A percentile compares a stretch with the other conserved stretches of the same genome.
phyloP scores from a whole-genome alignment of 2,329 filamentous ascomycete species.

The Fusarium clavum region DNA sequence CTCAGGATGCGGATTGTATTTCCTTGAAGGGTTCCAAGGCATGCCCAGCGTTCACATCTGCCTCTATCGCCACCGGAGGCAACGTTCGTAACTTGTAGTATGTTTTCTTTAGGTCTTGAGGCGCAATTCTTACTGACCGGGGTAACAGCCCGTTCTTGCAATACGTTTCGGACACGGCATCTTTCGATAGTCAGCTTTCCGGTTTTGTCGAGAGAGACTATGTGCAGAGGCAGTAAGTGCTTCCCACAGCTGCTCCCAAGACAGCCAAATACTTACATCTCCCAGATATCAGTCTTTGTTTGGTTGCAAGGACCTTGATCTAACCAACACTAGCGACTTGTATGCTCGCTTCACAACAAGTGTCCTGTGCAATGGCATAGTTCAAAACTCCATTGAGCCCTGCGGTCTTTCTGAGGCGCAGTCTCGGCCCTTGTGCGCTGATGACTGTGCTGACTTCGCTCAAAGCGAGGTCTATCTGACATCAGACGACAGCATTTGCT shows the following conservation, averaged over 20 bases:
- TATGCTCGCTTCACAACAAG: slow-evolving; percentile 96
- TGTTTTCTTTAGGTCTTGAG: slow-evolving; percentile 47
- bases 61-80: slow-evolving; percentile 75
- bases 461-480: slow-evolving; percentile 89
- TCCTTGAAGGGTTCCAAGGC: slow-evolving; percentile 75
- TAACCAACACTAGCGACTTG: slow-evolving; percentile 80
- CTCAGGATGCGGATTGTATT: slow-evolving; percentile 64
- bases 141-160: slow-evolving; percentile 80
- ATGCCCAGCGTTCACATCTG: slow-evolving; percentile 78
- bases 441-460: slow-evolving; percentile 87
- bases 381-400: slow-evolving; percentile 83
- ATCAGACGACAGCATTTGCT: slow-evolving; percentile 78
- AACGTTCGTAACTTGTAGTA: slow-evolving; percentile 73
- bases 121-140: slow-evolving; percentile 25
- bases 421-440: slow-evolving; percentile 84
- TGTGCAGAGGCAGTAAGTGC: slow-evolving; percentile 79
- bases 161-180: slow-evolving; percentile 78
- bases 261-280: slow-evolving; percentile 17
- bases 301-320: slow-evolving; percentile 81
- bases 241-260: neutral
- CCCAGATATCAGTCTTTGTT: slow-evolving; percentile 82
- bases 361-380: slow-evolving; percentile 91
- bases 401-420: slow-evolving; percentile 75
- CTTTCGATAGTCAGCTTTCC: slow-evolving; percentile 81
- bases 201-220: slow-evolving; percentile 81